phyloP scores from a whole-genome alignment of 345 rosid genomes.

The Hibiscus tridactylites region DNA sequence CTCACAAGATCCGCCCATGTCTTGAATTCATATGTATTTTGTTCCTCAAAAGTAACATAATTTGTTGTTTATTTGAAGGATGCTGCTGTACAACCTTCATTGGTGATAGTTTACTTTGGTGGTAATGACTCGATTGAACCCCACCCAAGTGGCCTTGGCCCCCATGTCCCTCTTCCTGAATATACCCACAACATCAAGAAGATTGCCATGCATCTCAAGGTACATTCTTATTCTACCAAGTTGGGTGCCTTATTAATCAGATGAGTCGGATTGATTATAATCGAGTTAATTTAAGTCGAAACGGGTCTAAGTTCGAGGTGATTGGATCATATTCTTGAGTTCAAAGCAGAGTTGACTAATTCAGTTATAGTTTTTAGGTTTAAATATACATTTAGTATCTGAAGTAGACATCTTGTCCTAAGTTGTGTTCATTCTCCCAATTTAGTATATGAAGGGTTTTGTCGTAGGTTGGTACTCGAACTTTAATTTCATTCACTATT shows the following conservation, averaged over 20 bases:
- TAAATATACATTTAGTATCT: too few species aligned
- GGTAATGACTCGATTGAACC: conserved; percentile 79
- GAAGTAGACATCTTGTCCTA: too few species aligned
- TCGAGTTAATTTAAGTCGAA: not conserved
- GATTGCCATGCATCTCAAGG: conserved; percentile 72
- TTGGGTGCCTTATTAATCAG: too few species aligned
- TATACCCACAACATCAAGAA: conserved; percentile 67
- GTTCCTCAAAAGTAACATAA: not conserved
- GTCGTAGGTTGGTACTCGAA: too few species aligned
- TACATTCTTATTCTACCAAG: conserved; percentile 7
- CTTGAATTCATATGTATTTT: not conserved
- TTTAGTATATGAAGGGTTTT: too few species aligned
- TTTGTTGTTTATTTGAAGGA: conserved; percentile 27
- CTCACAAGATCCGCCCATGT: not conserved
- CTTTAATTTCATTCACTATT: too few species aligned
- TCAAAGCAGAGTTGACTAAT: not conserved
- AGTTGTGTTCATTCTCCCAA: too few species aligned
- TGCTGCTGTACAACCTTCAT: conserved; percentile 58
- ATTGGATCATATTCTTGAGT: not conserved
- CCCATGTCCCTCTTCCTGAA: conserved; percentile 86
- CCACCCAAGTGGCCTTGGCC: conserved; percentile 53
- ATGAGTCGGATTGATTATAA: too few species aligned
- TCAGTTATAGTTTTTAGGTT: not conserved
- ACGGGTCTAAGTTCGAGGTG: not conserved
- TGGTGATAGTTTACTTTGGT: conserved; percentile 90